Evolutionary conservation across 495 filamentous ascomycete genomes (phyloP), one percentile per base, ranked within the genome.

Genomic region (Staphylotrichum tortipilum): DNA sequence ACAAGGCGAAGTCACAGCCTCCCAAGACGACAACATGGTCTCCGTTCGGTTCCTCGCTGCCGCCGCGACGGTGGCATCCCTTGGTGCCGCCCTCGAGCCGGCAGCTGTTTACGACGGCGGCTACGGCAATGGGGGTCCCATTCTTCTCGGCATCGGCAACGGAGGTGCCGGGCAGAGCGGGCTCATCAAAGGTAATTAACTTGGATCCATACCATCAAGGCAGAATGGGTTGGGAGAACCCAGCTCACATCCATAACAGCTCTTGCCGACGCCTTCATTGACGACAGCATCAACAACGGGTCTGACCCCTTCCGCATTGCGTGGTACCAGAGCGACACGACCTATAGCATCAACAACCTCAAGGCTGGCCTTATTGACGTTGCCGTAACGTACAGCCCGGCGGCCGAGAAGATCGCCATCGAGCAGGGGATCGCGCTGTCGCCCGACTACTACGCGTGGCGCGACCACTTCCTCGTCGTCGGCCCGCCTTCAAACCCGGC

Each of bases 341-440:
- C 41, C 5, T 43, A 43, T 24, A 43, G 40, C 24, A 44, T 44
- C 28, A 33, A 44, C 19, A 31, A 44, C 41, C 41, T 44, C 8
- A 31, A 33, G 28, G 26, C 31, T 10, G 28, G n/a, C 17, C 28
- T 44, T 4, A 44, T 31, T 4, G 41, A 44, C 18, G 28, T 44
- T 0, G 41, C 17, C 10, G 7, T 31, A n/a, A 44, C 41, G 28
- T 33, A 44, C 18, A 44, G 41, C 28, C 28, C 26, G 3, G 41
- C 26, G 6, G 26, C 41, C 5, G 28, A 44, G 10, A 14, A 18
- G 26, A 44, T 33, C n/a, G 41, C 41, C 9, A 44, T 44, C 17
- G 41, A 44, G 29, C 41, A 44, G 40, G 40, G 21, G 5, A 43
- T 30, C 11, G 40, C 40, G n/a, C 8, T 43, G 5, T 14, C 23